A percentile compares a stretch with the other conserved stretches of the same genome.
phyloP scores from a whole-genome alignment of 2,329 filamentous ascomycete species.

The Neofusicoccum umdonicola region DNA sequence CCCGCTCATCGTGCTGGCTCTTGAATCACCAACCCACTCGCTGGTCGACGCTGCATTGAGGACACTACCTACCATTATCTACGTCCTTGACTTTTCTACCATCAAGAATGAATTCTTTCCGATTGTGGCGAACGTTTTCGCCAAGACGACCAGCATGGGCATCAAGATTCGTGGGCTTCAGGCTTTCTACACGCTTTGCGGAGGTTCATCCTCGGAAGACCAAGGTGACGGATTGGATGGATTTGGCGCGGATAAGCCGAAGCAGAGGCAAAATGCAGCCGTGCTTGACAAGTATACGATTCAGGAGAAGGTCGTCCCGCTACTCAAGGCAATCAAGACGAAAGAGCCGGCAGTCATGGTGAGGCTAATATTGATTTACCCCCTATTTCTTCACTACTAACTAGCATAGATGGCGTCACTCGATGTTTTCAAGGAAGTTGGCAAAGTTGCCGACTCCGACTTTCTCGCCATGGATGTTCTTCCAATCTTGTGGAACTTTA shows the following conservation, averaged over 20 bases:
- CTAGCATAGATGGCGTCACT: constrained; percentile 69
- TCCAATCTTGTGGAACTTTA: constrained; percentile 88
- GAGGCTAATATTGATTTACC: constrained; percentile 19
- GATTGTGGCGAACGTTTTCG: constrained; percentile 84
- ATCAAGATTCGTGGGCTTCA: constrained; percentile 94
- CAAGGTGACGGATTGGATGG: constrained; percentile 72
- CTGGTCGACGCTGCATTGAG: constrained; percentile 83
- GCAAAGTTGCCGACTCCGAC: constrained; percentile 77
- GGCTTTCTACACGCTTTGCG: constrained; percentile 85
- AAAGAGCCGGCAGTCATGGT: constrained; percentile 95
- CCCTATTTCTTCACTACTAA: not conserved
- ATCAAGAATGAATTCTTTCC: constrained; percentile 97
- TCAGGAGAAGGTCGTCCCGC: constrained; percentile 92
- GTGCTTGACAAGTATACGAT: constrained; percentile 97
- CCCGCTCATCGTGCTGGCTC: constrained; percentile 76
- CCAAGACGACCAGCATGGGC: constrained; percentile 84
- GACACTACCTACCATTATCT: constrained; percentile 75
- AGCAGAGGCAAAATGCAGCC: constrained; percentile 65
- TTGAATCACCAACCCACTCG: constrained; percentile 86
- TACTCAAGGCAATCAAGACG: constrained; percentile 91
- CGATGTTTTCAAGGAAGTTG: constrained; percentile 79
- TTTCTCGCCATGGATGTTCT: constrained; percentile 90
- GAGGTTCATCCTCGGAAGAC: constrained; percentile 59
- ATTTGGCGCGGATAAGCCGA: constrained; percentile 54
- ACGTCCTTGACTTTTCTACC: constrained; percentile 89